Percentiles rank a stretch among this genome's conserved stretches.
These are phyloP conservation scores for Panellus pusillus DNA, from an alignment of 768 basidiomycete species.

Conservation along the genomic window DNA sequence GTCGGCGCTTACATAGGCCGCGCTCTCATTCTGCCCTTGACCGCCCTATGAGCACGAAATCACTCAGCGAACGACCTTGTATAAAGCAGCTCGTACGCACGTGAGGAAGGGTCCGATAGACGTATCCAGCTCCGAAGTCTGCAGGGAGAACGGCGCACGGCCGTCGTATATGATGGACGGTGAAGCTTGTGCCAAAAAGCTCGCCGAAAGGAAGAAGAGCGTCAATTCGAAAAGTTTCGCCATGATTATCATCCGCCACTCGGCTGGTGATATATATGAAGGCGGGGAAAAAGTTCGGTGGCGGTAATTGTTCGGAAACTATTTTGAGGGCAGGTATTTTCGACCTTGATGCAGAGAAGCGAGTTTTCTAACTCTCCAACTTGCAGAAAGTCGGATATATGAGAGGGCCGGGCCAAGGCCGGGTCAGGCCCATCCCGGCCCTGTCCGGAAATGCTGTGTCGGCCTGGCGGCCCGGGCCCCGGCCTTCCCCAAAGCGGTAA, in stretches of 20 bases:
- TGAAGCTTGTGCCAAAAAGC: too few relatives aligned
- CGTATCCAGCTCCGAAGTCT: slow-evolving; percentile 41
- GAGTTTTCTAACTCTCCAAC: too few relatives aligned
- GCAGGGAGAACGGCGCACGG: slow-evolving; percentile 47
- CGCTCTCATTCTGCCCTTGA: slow-evolving; percentile 50
- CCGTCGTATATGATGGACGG: slow-evolving; percentile 50
- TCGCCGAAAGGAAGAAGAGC: slow-evolving; percentile 5
- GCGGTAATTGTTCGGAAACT: not conserved
- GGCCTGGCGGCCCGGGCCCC: too few relatives aligned
- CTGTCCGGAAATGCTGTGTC: too few relatives aligned
- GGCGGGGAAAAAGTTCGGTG: not conserved
- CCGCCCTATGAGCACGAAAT: slow-evolving; percentile 37
- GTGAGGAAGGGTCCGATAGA: slow-evolving; percentile 54
- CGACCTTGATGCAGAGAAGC: too few relatives aligned
- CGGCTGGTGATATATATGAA: not conserved
- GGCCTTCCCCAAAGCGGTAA: too few relatives aligned
- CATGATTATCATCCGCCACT: not conserved
- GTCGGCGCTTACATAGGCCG: slow-evolving; percentile 43
- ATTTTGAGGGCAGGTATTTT: too few relatives aligned
- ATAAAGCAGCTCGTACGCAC: slow-evolving; percentile 34
- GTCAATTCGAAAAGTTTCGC: not conserved
- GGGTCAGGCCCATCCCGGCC: too few relatives aligned
- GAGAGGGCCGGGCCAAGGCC: too few relatives aligned
- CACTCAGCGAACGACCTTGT: not conserved
- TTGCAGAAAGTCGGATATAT: too few relatives aligned